phyloP scores from a whole-genome alignment of 495 filamentous ascomycete species.

The Neurospora sp. region DNA sequence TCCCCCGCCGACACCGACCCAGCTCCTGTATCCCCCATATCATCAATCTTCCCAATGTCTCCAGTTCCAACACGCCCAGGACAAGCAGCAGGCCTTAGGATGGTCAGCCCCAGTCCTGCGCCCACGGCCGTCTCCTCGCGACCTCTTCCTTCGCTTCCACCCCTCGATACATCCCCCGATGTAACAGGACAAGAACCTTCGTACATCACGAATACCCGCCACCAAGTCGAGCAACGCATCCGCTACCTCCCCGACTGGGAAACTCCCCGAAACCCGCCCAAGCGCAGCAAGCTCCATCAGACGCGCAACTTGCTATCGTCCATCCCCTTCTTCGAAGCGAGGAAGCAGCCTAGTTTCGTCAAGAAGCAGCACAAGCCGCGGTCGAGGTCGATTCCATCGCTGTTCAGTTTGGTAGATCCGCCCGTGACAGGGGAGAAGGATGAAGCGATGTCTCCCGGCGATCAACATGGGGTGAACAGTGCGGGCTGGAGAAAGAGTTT shows the following conservation, averaged over 20 bases:
- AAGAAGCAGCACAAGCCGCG: not conserved
- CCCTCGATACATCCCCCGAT: not conserved
- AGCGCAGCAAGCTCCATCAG: slow-evolving; percentile 9
- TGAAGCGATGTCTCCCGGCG: not conserved
- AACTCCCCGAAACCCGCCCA: slow-evolving; percentile 24
- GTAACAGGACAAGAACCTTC: not conserved
- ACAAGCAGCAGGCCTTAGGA: not conserved
- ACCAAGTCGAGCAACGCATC: slow-evolving; percentile 1
- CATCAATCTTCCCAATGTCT: not conserved
- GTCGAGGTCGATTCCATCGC: not conserved
- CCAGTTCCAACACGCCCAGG: not conserved
- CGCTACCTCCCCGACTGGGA: slow-evolving; percentile 30
- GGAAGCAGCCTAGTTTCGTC: not conserved
- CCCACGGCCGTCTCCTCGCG: not conserved
- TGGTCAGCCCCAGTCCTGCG: not conserved
- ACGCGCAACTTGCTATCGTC: not conserved
- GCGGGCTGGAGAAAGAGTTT: not conserved
- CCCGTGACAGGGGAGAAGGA: not conserved
- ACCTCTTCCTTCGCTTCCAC: not conserved
- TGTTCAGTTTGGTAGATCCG: not conserved
- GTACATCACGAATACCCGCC: not conserved
- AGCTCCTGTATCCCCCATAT: not conserved
- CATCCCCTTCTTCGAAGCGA: not conserved
- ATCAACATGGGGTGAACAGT: not conserved
- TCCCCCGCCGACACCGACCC: not conserved